Base-by-base conservation (phyloP, 257 asterid species). In the Capsicum chinense region DNA sequence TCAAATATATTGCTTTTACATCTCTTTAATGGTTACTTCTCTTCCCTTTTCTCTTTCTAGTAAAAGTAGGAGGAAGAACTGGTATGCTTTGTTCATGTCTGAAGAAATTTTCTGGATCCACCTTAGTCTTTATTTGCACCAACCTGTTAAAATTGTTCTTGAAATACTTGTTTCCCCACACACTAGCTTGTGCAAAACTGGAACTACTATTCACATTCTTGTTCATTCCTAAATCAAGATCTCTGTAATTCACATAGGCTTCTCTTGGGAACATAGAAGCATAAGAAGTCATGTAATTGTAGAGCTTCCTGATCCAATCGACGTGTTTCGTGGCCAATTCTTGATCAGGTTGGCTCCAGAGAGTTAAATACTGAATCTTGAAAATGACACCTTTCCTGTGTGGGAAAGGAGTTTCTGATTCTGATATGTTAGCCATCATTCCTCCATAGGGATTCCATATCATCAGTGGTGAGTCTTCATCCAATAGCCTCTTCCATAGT, bases 231-330 rank as follows among this genome's bases (percentile, higher is more conserved):
- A 82, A 39, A 50, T 82, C 84, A 66, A 82, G 84, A 82, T 82
- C 84, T 44, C 67, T 82, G 19, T 82, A 82, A 50, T 82, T 82
- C 67, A 82, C 84, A 56, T 82, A 82, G 14, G 84, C 84, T 66
- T 66, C 67, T 50, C 84, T 82, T 37, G 84, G 84, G 6, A 4
- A 35, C 56, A 16, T 66, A 17, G 84, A 82, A 4, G 62, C 84
- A 64, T 64, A 82, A n/a, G 79, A 21, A 15, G 62, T 71, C 84
- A 82, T 60, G 84, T 82, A 82, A 82, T 50, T 42, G 21, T 82
- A 82, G 10, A 82, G 50, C 5, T 50, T 66, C 52, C 79, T 42
- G 11, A 82, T 82, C 84, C 84, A 82, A 33, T 52, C 7, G 5
- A 48, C 2, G 59, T 82, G 84, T 16, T 50, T 82, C 54, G 74